Evolutionary conservation across 331 rosid species (phyloP).

Genomic region (Malus hybrid): DNA sequence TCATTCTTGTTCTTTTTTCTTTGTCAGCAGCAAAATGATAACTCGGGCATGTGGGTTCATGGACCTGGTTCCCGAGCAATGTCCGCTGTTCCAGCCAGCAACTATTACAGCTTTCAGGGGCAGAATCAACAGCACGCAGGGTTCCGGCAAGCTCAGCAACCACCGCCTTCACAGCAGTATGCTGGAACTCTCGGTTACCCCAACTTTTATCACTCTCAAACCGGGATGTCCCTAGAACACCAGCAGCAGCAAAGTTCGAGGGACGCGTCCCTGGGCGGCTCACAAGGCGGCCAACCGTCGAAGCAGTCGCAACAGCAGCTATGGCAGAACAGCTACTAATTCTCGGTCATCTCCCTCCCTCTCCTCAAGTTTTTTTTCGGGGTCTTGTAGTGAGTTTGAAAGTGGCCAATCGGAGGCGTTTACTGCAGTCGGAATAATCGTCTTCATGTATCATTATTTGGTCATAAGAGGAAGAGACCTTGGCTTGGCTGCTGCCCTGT

Average conservation of each 20-base stretch:
- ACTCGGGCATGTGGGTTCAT: slow-evolving; percentile 91
- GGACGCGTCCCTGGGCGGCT: slow-evolving; percentile 62
- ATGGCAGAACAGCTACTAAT: slow-evolving; percentile 97
- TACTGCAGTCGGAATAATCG: slow-evolving; percentile 26
- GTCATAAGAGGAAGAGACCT: slow-evolving; percentile 51
- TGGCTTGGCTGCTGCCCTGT: slow-evolving; percentile 61
- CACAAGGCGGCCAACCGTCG: slow-evolving; percentile 68
- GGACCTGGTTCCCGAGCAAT: slow-evolving; percentile 91
- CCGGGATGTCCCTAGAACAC: slow-evolving; percentile 72
- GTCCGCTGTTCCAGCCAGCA: slow-evolving; percentile 77
- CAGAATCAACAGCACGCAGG: slow-evolving; percentile 77
- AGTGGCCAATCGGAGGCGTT: slow-evolving; percentile 56
- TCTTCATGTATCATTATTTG: slow-evolving; percentile 45
- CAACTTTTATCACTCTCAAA: slow-evolving; percentile 75
- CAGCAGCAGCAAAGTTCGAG: slow-evolving; percentile 83
- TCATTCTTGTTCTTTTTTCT: slow-evolving; percentile 2
- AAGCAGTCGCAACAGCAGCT: slow-evolving; percentile 94
- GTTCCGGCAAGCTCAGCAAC: slow-evolving; percentile 92
- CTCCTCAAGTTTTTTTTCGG: slow-evolving; percentile 46
- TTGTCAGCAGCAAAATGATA: slow-evolving; percentile 53
- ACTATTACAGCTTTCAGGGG: slow-evolving; percentile 84
- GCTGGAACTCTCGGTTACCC: slow-evolving; percentile 61
- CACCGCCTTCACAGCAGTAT: slow-evolving; percentile 51
- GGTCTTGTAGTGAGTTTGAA: slow-evolving; percentile 50
- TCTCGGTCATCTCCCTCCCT: slow-evolving; percentile 38